Percentiles rank a stretch among this genome's conserved stretches.
phyloP scores from a whole-genome alignment of 805 yeast species.

The Wickerhamomyces queroliae region DNA sequence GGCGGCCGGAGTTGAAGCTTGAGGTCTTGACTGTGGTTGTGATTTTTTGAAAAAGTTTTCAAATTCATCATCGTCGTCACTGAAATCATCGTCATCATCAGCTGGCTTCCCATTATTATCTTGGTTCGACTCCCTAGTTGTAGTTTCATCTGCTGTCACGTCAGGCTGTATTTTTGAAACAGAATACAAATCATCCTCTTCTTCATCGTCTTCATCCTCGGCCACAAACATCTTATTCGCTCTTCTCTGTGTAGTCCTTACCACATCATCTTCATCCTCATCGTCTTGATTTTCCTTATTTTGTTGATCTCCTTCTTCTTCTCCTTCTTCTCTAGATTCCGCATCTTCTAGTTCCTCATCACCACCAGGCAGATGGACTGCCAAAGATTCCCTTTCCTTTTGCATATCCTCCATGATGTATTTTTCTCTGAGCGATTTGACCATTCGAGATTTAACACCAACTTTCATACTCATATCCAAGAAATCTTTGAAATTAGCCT shows the following conservation, averaged over 20 bases:
- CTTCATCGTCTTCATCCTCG: slow-evolving; percentile 15
- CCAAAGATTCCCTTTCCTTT: neutral
- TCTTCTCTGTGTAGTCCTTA: slow-evolving; percentile 17
- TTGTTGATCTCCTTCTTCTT: neutral
- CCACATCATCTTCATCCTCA: neutral
- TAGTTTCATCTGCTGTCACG: slow-evolving; percentile 18
- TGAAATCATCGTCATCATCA: neutral
- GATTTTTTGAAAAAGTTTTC: too few relatives aligned
- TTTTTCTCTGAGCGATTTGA: slow-evolving; percentile 36
- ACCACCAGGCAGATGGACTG: neutral
- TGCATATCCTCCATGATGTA: slow-evolving; percentile 33
- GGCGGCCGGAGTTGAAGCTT: too few relatives aligned
- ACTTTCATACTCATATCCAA: slow-evolving; percentile 44
- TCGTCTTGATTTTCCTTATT: neutral
- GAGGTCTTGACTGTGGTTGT: too few relatives aligned
- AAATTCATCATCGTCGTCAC: neutral
- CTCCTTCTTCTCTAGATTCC: neutral
- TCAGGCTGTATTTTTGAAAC: slow-evolving; percentile 20
- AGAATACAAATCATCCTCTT: slow-evolving; percentile 23
- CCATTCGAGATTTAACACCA: slow-evolving; percentile 35
- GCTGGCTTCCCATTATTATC: too few relatives aligned
- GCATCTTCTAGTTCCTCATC: neutral
- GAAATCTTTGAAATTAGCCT: slow-evolving; percentile 72
- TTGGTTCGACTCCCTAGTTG: too few relatives aligned
- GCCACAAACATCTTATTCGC: slow-evolving; percentile 2